Evolutionary conservation across 768 basidiomycete species (phyloP).

Genomic region (Coprinellus micaceus): DNA sequence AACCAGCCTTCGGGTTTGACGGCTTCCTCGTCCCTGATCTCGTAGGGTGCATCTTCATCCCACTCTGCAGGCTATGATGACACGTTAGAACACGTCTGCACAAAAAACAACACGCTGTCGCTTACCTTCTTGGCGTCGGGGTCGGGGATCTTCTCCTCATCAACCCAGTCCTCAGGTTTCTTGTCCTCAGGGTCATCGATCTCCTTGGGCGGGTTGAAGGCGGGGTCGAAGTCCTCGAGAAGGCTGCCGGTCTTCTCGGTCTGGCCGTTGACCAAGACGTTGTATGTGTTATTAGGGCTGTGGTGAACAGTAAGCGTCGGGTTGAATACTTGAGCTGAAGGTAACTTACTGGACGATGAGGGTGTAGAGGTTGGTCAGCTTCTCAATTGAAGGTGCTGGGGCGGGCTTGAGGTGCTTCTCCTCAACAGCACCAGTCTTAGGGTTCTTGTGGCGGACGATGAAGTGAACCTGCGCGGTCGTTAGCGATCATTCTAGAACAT

Average conservation of each 20-base stretch:
- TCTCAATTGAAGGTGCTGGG: constrained; percentile 84
- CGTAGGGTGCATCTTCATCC: constrained; percentile 95
- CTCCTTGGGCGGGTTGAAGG: constrained; percentile 90
- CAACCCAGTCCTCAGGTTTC: constrained; percentile 94
- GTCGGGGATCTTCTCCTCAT: constrained; percentile 81
- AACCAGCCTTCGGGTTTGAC: constrained; percentile 95
- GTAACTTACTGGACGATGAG: constrained; percentile 79
- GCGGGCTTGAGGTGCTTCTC: constrained; percentile 91
- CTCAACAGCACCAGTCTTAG: constrained; percentile 86
- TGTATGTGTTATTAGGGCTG: constrained; percentile 92
- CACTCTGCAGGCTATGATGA: constrained; percentile 86
- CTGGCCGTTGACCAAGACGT: constrained; percentile 87
- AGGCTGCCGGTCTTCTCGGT: constrained; percentile 75
- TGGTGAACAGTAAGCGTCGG: constrained; percentile 4
- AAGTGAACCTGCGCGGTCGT: constrained; percentile 73
- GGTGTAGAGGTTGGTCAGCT: constrained; percentile 91
- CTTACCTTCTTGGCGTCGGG: constrained; percentile 76
- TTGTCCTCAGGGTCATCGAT: constrained; percentile 89
- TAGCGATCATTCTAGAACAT: background rate
- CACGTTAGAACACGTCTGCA: constrained; percentile 1
- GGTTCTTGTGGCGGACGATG: constrained; percentile 98
- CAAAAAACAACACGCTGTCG: background rate
- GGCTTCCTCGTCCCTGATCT: constrained; percentile 85
- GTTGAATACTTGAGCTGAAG: background rate
- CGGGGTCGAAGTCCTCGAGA: constrained; percentile 88